Evolutionary conservation across 2,329 filamentous ascomycete genomes (phyloP).

Genomic region (Paraconiothyrium sp.): DNA sequence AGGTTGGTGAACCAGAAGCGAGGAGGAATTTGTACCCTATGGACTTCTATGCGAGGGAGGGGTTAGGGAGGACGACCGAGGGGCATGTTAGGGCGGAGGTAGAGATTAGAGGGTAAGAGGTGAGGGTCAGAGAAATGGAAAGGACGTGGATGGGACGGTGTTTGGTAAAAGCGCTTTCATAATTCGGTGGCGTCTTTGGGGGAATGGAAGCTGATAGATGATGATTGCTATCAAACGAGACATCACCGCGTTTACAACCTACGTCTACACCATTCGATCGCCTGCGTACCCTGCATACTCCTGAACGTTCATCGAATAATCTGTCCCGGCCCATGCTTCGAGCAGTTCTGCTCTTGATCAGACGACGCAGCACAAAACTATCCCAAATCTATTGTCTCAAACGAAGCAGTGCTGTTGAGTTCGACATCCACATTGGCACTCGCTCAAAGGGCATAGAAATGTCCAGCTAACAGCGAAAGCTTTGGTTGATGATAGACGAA

Average conservation of each 20-base stretch:
- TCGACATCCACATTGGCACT: no score
- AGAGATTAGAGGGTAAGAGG: constrained; percentile 15
- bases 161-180: not conserved
- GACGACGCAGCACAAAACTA: no score
- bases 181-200: not conserved
- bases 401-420: no score
- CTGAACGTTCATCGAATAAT: no score
- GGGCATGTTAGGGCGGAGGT: constrained; percentile 39
- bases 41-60: constrained; percentile 97
- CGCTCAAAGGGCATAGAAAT: no score
- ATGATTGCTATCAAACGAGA: not conserved
- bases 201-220: not conserved
- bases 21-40: constrained; percentile 82
- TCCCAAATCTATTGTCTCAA: no score
- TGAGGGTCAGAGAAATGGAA: not conserved
- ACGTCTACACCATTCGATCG: no score
- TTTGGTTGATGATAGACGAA: no score
- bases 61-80: constrained; percentile 78
- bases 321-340: no score
- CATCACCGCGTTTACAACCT: not conserved
- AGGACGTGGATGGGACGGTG: constrained; percentile 10
- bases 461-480: no score
- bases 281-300: no score
- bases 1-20: constrained; percentile 51
- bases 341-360: no score